Evolutionary conservation across 2,329 filamentous ascomycete species (phyloP).

Genomic region (Aspergillus jensenii): DNA sequence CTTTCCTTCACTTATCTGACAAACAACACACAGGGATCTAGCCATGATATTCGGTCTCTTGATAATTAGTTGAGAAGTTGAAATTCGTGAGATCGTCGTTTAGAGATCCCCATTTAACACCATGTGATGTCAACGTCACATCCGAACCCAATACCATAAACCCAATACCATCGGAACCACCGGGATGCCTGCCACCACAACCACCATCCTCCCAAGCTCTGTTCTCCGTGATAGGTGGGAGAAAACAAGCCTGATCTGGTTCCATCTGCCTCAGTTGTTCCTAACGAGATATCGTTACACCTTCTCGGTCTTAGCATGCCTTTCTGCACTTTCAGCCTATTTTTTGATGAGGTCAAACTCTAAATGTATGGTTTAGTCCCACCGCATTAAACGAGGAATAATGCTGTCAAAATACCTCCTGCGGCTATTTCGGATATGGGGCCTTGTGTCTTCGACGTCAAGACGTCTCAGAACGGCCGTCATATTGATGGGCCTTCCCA

Average conservation of each 20-base stretch:
- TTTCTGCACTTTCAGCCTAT: background rate
- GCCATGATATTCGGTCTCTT: background rate
- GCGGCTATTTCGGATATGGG: background rate
- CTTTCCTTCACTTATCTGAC: background rate
- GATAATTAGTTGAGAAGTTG: background rate
- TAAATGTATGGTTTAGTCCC: background rate
- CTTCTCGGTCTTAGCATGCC: background rate
- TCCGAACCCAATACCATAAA: background rate
- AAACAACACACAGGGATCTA: too few species aligned
- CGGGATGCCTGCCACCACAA: background rate
- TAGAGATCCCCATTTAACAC: background rate
- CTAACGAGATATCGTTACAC: background rate
- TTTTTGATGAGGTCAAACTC: background rate
- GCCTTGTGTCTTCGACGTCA: constrained; percentile 23
- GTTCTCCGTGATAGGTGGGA: background rate
- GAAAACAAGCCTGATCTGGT: background rate
- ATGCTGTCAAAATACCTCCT: background rate
- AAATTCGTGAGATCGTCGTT: background rate
- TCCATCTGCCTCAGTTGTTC: background rate
- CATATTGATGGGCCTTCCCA: background rate
- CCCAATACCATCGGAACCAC: background rate
- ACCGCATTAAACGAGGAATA: background rate
- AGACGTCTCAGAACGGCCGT: constrained; percentile 12
- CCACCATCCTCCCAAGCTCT: background rate
- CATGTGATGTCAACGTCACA: background rate